A percentile compares a stretch with the other conserved stretches of the same genome.
These are phyloP conservation scores for Penicillium verrucosum DNA, from an alignment of 2,329 filamentous ascomycete species.

Conservation along the genomic window DNA sequence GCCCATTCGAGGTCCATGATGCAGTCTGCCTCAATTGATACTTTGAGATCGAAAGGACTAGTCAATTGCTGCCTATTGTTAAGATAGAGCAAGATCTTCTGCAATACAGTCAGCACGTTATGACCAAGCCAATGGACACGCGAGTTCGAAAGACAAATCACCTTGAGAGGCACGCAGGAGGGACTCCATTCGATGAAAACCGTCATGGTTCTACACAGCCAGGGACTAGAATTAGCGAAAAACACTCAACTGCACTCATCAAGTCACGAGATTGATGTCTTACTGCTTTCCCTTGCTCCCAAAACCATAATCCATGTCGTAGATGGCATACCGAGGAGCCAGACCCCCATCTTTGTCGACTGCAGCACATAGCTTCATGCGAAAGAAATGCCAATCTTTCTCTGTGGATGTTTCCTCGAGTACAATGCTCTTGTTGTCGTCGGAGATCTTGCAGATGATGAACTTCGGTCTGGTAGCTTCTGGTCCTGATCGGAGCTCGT, in stretches of 20 bases:
- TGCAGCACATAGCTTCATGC: conserved; percentile 17
- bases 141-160: background rate
- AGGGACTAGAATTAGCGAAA: background rate
- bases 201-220: background rate
- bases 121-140: background rate
- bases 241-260: background rate
- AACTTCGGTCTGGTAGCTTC: conserved; percentile 46
- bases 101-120: background rate
- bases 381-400: conserved; percentile 29
- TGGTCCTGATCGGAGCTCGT: conserved; percentile 27
- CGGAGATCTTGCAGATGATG: conserved; percentile 45
- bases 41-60: background rate
- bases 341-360: conserved; percentile 20
- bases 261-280: background rate
- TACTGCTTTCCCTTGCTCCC: conserved; percentile 38
- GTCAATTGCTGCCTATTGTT: background rate
- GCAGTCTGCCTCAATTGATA: background rate
- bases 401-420: conserved; percentile 36
- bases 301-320: conserved; percentile 38
- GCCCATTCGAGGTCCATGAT: background rate
- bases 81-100: background rate
- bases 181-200: background rate
- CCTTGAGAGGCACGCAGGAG: background rate
- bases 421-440: conserved; percentile 35
- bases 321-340: conserved; percentile 33